Conservation (phyloP, 2,329 filamentous ascomycete species). For the Ceratocystis cacaofunesta region DNA sequence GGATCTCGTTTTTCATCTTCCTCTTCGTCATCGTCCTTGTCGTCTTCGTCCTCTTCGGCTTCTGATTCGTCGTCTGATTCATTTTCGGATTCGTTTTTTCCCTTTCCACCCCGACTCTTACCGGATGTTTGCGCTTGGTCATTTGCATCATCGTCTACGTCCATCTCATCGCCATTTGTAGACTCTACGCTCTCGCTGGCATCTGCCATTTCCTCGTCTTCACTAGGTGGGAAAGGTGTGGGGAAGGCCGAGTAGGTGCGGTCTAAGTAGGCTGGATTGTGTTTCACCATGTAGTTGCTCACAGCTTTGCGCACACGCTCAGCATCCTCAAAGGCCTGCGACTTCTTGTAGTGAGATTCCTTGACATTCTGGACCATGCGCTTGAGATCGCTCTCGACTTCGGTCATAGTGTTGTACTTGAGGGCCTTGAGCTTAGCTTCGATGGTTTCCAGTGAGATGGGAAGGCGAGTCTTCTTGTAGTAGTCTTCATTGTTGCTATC, state of each 20-base stretch:
- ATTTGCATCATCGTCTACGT: slow-evolving; percentile 20
- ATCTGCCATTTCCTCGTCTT: slow-evolving; percentile 25
- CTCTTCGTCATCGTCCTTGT: slow-evolving; percentile 23
- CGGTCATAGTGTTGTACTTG: slow-evolving; percentile 55
- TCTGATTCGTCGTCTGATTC: slow-evolving; percentile 23
- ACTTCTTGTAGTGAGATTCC: slow-evolving; percentile 61
- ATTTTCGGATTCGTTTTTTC: slow-evolving; percentile 23
- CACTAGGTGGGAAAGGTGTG: slow-evolving; percentile 53
- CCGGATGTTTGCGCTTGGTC: slow-evolving; percentile 1
- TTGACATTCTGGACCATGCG: slow-evolving; percentile 80
- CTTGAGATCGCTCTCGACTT: slow-evolving; percentile 73
- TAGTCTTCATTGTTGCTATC: slow-evolving; percentile 51
- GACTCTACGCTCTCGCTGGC: slow-evolving; percentile 22
- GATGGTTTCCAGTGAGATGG: slow-evolving; percentile 62
- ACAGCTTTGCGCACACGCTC: slow-evolving; percentile 75
- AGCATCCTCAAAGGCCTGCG: slow-evolving; percentile 64
- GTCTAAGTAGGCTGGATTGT: slow-evolving; percentile 67
- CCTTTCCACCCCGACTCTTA: slow-evolving; percentile 13
- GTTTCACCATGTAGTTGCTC: slow-evolving; percentile 74
- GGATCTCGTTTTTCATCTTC: slow-evolving; percentile 19
- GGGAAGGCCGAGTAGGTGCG: slow-evolving; percentile 54
- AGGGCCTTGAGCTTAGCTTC: slow-evolving; percentile 57
- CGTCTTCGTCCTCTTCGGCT: slow-evolving; percentile 22
- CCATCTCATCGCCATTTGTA: slow-evolving; percentile 2
- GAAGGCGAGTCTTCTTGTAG: slow-evolving; percentile 61